These are phyloP conservation scores for Russula sp. DNA, from an alignment of 768 basidiomycete genomes.

Conservation along the genomic window DNA sequence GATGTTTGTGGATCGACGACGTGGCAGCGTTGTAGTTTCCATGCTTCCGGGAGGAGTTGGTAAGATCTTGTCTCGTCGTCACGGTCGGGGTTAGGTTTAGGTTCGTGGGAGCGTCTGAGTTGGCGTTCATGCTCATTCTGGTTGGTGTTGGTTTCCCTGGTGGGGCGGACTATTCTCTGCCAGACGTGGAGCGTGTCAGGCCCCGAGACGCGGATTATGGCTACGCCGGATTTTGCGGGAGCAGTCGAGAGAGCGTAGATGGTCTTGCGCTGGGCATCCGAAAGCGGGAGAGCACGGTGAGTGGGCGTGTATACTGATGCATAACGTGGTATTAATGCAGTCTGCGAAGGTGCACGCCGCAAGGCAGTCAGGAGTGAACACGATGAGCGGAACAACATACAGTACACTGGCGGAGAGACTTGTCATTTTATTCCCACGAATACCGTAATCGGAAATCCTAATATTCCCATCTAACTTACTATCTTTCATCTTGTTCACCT, in stretches of 20 bases:
- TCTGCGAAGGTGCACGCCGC: neutral
- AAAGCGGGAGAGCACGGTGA: conserved; percentile 33
- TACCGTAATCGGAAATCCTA: neutral
- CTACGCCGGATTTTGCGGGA: conserved; percentile 80
- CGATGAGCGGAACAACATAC: neutral
- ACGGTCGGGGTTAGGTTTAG: neutral
- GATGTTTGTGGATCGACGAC: conserved; percentile 60
- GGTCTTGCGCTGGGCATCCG: conserved; percentile 61
- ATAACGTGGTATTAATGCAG: neutral
- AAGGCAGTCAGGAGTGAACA: neutral
- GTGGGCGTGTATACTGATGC: neutral
- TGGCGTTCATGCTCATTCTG: conserved; percentile 17
- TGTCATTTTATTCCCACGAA: neutral
- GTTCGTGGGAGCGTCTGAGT: neutral
- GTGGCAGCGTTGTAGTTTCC: conserved; percentile 68
- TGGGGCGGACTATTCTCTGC: conserved; percentile 51
- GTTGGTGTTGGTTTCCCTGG: conserved; percentile 2
- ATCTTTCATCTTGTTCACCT: neutral
- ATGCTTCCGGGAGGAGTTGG: conserved; percentile 46
- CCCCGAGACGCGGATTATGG: conserved; percentile 79
- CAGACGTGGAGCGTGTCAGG: conserved; percentile 66
- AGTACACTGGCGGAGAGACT: no score
- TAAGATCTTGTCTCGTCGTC: neutral
- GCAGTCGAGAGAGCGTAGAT: conserved; percentile 89
- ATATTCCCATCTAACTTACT: neutral